Evolutionary conservation across 257 asterid genomes (phyloP), one percentile per base, ranked within the genome.

Genomic region (Coffea eugenioides): DNA sequence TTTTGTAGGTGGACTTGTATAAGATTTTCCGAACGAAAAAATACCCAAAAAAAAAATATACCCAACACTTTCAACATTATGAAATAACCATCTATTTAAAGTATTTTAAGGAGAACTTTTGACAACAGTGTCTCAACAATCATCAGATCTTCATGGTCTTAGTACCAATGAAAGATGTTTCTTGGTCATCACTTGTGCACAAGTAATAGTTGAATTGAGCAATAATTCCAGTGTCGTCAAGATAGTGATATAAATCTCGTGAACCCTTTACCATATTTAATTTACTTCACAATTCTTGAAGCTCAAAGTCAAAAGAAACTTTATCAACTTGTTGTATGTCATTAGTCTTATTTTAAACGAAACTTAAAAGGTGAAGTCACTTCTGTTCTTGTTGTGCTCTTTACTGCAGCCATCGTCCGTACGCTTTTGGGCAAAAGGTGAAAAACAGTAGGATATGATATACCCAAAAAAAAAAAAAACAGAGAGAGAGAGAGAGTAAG

Each of bases 401-500:
- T n/a, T 57, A 21, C 69, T 78, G 52, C 73, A 54, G 82, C 75
- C 82, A 75, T 74, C 43, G 57, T 88, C 85, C 81, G 36, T 79
- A 82, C 82, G 52, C 64, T 84, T 86, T 77, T 51, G 54, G 79
- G 74, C 69, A 77, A 79, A 86, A 83, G 83, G 59, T 78, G 51
- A n/a, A 56, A 49, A 80, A 56, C 68, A 65, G 54, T 76, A 45
- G 73, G 79, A 86, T 59, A 70, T 45, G 52, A 73, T 72, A 23
- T 51, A 75, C 20, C 2, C n/a, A 61, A 72, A 72, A 51, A 21
- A 23, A n/a, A 31, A 31, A 31, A 31, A 31, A 1, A 31, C 1
- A 31, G 34, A 31, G 34, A 31, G 34, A 31, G 34, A 31, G 34
- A 31, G 34, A 31, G 80, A 4, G 21, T 21, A 0, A 7, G 16